Evolutionary conservation across 768 basidiomycete species (phyloP).

Genomic region (Leccinum subgranulosum): DNA sequence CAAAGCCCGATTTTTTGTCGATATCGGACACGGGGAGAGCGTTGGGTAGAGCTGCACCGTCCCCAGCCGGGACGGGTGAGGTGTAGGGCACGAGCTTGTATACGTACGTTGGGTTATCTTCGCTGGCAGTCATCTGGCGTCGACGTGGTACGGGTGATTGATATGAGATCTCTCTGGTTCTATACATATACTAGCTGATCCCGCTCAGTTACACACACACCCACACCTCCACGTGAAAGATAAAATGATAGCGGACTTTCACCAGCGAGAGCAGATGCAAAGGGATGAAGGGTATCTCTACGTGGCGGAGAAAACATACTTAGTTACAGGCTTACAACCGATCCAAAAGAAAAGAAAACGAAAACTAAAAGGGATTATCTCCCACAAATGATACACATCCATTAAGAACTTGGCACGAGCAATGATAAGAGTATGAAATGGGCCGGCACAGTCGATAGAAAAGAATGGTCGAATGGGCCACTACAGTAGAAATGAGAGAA

Average conservation of each 20-base stretch:
- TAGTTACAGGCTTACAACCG: slow-evolving; percentile 21
- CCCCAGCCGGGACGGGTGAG: slow-evolving; percentile 32
- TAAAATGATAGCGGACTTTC: neutral
- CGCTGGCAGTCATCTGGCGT: slow-evolving; percentile 4
- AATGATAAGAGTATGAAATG: slow-evolving; percentile 10
- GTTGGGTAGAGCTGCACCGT: slow-evolving; percentile 37
- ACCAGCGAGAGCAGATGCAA: neutral
- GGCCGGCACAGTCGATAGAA: slow-evolving; percentile 5
- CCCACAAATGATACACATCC: slow-evolving; percentile 20
- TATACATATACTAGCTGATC: neutral
- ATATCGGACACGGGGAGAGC: slow-evolving; percentile 48
- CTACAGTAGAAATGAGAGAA: slow-evolving; percentile 11
- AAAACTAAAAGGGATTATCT: neutral
- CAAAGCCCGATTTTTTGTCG: slow-evolving; percentile 45
- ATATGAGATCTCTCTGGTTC: neutral
- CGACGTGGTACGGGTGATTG: neutral
- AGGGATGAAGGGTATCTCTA: slow-evolving; percentile 28
- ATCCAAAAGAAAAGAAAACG: slow-evolving; percentile 10
- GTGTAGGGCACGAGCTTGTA: slow-evolving; percentile 57
- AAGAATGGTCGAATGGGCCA: slow-evolving; percentile 5
- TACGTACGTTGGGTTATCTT: slow-evolving; percentile 44
- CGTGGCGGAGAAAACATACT: slow-evolving; percentile 16
- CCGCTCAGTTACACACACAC: neutral
- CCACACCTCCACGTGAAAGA: neutral
- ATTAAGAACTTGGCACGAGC: slow-evolving; percentile 13